Evolutionary conservation across 2,329 filamentous ascomycete genomes (phyloP), one percentile per base, ranked within the genome.

Genomic region (Aspergillus quadrilineatus): DNA sequence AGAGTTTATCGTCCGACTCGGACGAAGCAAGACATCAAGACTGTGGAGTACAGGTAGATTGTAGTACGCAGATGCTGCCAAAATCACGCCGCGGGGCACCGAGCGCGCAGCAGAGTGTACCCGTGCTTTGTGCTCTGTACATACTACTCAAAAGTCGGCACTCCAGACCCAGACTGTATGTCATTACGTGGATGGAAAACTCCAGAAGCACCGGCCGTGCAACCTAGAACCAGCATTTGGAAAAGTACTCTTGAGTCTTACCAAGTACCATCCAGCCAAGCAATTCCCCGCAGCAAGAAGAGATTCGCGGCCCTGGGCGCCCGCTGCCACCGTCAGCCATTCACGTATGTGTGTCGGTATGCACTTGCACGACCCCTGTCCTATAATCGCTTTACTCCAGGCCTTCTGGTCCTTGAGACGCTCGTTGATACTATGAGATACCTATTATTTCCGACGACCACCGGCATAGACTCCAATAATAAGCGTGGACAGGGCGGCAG

Each of bases 351-450:
- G 22, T 22, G 22, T 22, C 22, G 22, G 22, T 22, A 22, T 3
- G 22, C 22, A 22, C 22, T 22, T 52, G 50, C 50, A 52, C 50
- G 41, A 37, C 50, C 41, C 50, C 41, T 52, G 50, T 52, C 32
- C 30, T 34, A 10, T 34, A 7, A 7, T 34, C 4, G 10, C 34
- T 37, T 45, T 42, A 26, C 39, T 51, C 22, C 22, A 22, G 22
- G 22, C 3, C 3, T 22, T 22, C 3, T 3, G 22, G 22, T 22
- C 3, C 22, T 22, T 22, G 3, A 22, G 22, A 22, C 22, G 22
- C 22, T 22, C 22, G 22, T 22, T 22, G 22, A 22, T 22, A 22
- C 22, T 22, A 22, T 22, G 22, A 22, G 22, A 22, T 22, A 22
- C 22, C 22, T 22, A 22, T 22, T 45, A 12, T 12, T 45, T 15